Conservation (phyloP, 2,329 filamentous ascomycete species). For the Xylariaceae sp. region DNA sequence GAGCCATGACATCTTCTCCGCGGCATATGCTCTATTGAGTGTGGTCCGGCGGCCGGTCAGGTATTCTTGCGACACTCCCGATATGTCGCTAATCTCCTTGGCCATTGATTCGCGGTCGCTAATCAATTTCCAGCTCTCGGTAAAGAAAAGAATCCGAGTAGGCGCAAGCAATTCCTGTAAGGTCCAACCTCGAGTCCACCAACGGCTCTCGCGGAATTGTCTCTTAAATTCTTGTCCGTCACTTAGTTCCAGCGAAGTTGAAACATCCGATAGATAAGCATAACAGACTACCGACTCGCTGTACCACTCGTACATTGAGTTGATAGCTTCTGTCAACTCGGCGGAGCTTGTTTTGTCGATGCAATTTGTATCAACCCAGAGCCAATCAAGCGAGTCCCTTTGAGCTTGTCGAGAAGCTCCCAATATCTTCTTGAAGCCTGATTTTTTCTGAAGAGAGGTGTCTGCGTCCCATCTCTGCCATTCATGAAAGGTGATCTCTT, state of each 20-base stretch:
- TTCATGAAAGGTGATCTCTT: conserved; percentile 4
- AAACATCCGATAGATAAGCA: not conserved
- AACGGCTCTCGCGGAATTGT: not conserved
- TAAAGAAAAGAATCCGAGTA: no score
- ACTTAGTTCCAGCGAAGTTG: not conserved
- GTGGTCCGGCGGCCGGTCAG: no score
- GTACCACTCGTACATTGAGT: no score
- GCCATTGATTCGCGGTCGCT: no score
- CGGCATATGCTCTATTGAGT: no score
- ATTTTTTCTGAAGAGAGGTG: no score
- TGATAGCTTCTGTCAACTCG: not conserved
- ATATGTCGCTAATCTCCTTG: no score
- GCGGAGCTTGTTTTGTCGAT: conserved; percentile 6
- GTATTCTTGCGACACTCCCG: no score
- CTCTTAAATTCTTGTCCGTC: no score
- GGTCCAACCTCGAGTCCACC: conserved; percentile 4
- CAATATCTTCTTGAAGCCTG: not conserved
- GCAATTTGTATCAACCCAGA: not conserved
- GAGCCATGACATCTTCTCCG: no score
- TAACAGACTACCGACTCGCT: not conserved
- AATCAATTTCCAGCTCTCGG: no score
- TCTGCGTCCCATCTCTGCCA: not conserved
- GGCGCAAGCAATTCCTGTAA: no score
- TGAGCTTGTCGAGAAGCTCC: not conserved
- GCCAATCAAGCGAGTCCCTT: not conserved